phyloP scores from a whole-genome alignment of 2,329 filamentous ascomycete genomes.

The Lecanicillium sp. region DNA sequence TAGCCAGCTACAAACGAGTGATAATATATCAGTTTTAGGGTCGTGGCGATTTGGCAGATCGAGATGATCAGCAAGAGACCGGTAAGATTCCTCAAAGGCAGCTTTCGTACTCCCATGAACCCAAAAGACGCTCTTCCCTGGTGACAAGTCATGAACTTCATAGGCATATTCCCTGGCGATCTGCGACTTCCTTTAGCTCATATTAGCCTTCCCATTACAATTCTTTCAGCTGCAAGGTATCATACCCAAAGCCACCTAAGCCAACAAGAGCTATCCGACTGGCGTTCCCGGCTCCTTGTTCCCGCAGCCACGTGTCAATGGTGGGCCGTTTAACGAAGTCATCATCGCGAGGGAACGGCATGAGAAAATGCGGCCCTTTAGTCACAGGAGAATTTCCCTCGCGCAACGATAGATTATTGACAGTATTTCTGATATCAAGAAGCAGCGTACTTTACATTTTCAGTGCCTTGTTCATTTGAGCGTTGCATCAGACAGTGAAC shows the following conservation, averaged over 20 bases:
- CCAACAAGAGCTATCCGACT: conserved; percentile 9
- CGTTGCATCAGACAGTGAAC: background rate
- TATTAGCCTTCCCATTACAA: conserved; percentile 1
- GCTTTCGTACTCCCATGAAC: conserved; percentile 5
- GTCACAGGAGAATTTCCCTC: conserved; percentile 1
- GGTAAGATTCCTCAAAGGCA: conserved; percentile 10
- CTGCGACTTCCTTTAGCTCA: conserved; percentile 13
- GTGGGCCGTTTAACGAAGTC: conserved; percentile 10
- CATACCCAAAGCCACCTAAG: conserved; percentile 12
- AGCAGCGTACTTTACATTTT: conserved; percentile 4
- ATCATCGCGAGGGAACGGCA: conserved; percentile 11
- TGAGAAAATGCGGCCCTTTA: conserved; percentile 5
- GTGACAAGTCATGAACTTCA: background rate
- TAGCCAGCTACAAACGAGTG: conserved; percentile 12
- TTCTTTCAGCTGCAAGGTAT: background rate
- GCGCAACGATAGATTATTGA: background rate
- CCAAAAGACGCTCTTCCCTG: conserved; percentile 12
- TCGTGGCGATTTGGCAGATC: conserved; percentile 8
- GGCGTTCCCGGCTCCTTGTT: background rate
- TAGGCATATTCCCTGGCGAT: conserved; percentile 12
- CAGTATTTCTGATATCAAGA: conserved; percentile 1
- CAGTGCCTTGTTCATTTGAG: background rate
- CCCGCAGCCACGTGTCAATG: conserved; percentile 7
- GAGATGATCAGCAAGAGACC: conserved; percentile 7
- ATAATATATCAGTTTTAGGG: conserved; percentile 7